Percentiles rank a stretch among this genome's conserved stretches.
phyloP scores from a whole-genome alignment of 2,329 filamentous ascomycete genomes.

The Colletotrichum sp. region DNA sequence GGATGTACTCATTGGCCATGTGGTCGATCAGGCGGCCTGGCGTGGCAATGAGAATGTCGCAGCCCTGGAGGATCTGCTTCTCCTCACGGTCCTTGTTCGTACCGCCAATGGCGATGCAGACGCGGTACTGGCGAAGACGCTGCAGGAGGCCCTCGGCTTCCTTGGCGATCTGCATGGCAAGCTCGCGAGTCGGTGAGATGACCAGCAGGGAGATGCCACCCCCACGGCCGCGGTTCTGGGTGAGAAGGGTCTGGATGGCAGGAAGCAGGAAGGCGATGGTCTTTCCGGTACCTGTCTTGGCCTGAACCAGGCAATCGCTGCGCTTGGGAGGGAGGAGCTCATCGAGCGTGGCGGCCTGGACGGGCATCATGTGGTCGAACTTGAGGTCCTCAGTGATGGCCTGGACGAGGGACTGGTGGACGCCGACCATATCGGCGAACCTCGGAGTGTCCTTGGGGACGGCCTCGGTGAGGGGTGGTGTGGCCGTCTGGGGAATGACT shows the following conservation, averaged over 20 bases:
- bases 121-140: constrained; percentile 74
- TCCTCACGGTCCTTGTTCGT: constrained; percentile 76
- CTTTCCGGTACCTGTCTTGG: constrained; percentile 88
- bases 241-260: constrained; percentile 78
- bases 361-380: constrained; percentile 58
- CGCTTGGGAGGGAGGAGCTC: constrained; percentile 49
- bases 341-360: constrained; percentile 56
- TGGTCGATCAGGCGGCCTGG: constrained; percentile 82
- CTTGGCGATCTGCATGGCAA: constrained; percentile 71
- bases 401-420: constrained; percentile 51
- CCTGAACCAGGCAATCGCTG: constrained; percentile 71
- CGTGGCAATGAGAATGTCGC: constrained; percentile 81
- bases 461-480: constrained; percentile 37
- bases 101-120: constrained; percentile 81
- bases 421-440: constrained; percentile 48
- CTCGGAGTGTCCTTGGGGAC: constrained; percentile 48
- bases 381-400: constrained; percentile 53
- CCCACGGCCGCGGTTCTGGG: constrained; percentile 32
- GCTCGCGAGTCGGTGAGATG: constrained; percentile 72
- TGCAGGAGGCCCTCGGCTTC: constrained; percentile 76
- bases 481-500: constrained; percentile 15
- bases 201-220: constrained; percentile 64
- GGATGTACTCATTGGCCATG: constrained; percentile 72
- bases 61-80: constrained; percentile 71
- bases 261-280: constrained; percentile 84